Percentiles rank a stretch among this genome's conserved stretches.
Evolutionary conservation across 208 protist genomes (phyloP).

Genomic region (Leishmania aethiopica): DNA sequence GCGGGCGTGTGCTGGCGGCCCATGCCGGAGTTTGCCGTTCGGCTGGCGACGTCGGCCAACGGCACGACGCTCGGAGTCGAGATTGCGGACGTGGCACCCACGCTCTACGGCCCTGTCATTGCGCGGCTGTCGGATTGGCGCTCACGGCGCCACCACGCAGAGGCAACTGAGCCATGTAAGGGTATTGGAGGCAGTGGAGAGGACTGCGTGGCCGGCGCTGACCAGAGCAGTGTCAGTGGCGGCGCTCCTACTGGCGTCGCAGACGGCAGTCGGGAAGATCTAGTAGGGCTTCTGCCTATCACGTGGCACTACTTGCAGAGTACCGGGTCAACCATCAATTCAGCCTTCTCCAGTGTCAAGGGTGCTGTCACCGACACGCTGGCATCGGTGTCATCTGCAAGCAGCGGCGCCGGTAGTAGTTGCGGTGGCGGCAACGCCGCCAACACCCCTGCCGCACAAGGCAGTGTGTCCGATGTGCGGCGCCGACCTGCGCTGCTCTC

Average conservation of each 20-base stretch:
- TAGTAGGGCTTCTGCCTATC: slow-evolving; percentile 26
- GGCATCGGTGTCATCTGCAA: background rate
- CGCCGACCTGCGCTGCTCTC: background rate
- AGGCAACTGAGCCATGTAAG: background rate
- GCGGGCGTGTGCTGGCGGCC: slow-evolving; percentile 60
- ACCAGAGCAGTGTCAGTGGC: background rate
- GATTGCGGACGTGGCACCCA: slow-evolving; percentile 46
- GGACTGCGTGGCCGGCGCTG: background rate
- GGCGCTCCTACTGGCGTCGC: background rate
- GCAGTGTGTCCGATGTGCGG: background rate
- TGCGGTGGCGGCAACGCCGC: background rate
- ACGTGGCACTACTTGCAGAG: slow-evolving; percentile 32
- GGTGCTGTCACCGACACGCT: slow-evolving; percentile 11
- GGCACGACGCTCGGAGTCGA: slow-evolving; percentile 53
- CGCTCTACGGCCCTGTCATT: slow-evolving; percentile 28
- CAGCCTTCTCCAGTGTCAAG: slow-evolving; percentile 7
- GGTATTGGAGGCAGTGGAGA: background rate
- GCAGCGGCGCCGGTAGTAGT: background rate
- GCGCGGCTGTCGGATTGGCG: slow-evolving; percentile 11
- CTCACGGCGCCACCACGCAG: background rate
- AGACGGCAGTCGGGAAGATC: slow-evolving; percentile 10
- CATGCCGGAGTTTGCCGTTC: slow-evolving; percentile 41
- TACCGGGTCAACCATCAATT: slow-evolving; percentile 21
- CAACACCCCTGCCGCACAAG: background rate
- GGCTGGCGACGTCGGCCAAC: slow-evolving; percentile 48